Evolutionary conservation across 768 basidiomycete genomes (phyloP), one percentile per base, ranked within the genome.

Genomic region (Tricholoma saponaceum): DNA sequence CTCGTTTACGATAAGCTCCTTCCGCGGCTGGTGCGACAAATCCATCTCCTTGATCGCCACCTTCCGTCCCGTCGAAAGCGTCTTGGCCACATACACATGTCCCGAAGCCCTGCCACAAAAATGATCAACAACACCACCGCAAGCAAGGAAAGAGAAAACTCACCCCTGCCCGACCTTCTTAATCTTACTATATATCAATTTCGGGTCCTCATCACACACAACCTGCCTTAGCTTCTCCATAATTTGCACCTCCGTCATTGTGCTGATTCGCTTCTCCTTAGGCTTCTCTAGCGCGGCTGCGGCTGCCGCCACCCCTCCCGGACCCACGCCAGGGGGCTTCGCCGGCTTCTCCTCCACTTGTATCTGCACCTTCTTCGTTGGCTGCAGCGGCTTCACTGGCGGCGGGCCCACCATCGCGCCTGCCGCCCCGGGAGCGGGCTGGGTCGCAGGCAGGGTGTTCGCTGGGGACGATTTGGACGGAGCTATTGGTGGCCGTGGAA

Each of bases 1-100:
- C 73, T 98, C 95, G 66, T 98, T 98, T 56, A 97, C 95, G 68
- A 98, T 96, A 52, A 97, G 81, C 76, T 99, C 96, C 74, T 98
- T 99, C 59, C 96, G 80, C 18, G 95, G 96, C 67, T 96, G 95
- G 68, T 93, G 91, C 20, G 92, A 82, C 39, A 97, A 78, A 72
- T 98, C 95, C 95, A 97, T 97, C 79, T 97, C 94, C 77, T 98
- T 98, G 78, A 98, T 96, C 2, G 95, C 95, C 10, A 97, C 92
- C 72, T 95, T 95, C 74, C 84, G 87, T 52, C 90, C 88, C 3
- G 82, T 90, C 5, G 85, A 77, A 22, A 93, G 79, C 6, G 87
- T 90, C 77, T 97, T 98, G 9, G 97, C 96, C 22, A 98, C 95
- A 68, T 95, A 99, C 12, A 99, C 96, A 68, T 96, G 93, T 14